A percentile compares a stretch with the other conserved stretches of the same genome.
phyloP scores from a whole-genome alignment of 192 early-diverging fungal genomes.

The Coemansia asiatica region DNA sequence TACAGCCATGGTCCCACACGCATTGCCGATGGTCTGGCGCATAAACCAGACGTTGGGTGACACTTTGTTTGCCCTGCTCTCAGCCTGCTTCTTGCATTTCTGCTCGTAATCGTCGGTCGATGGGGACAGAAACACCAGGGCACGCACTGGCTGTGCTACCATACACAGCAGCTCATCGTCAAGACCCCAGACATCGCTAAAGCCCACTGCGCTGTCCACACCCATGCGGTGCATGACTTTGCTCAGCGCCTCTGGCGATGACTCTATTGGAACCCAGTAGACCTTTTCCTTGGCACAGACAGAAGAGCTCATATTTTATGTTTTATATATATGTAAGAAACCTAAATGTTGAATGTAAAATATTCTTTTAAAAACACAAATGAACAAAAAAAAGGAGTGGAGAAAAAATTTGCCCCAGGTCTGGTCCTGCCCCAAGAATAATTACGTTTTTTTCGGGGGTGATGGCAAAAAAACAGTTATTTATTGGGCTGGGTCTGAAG shows the following conservation, averaged over 20 bases:
- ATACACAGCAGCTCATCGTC: slow-evolving; percentile 80
- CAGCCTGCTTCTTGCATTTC: slow-evolving; percentile 56
- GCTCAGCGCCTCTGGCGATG: slow-evolving; percentile 76
- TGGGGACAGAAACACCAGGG: slow-evolving; percentile 89
- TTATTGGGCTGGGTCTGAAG: too few species aligned
- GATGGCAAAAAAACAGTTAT: too few species aligned
- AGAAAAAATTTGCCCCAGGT: not conserved
- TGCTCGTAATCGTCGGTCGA: slow-evolving; percentile 64
- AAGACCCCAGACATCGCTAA: slow-evolving; percentile 81
- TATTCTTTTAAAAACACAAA: not conserved
- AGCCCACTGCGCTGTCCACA: slow-evolving; percentile 61
- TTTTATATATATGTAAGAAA: slow-evolving; percentile 2
- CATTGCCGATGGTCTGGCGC: slow-evolving; percentile 85
- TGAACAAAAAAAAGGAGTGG: not conserved
- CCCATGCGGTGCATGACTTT: slow-evolving; percentile 72
- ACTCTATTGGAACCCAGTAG: slow-evolving; percentile 85
- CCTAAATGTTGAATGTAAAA: too few species aligned
- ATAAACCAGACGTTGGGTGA: slow-evolving; percentile 69
- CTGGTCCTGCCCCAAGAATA: too few species aligned
- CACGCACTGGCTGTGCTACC: slow-evolving; percentile 79
- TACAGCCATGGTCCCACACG: slow-evolving; percentile 94
- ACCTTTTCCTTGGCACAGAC: slow-evolving; percentile 30
- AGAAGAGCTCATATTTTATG: too few species aligned
- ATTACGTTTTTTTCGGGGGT: too few species aligned
- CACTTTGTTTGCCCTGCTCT: slow-evolving; percentile 25